A percentile compares a stretch with the other conserved stretches of the same genome.
phyloP scores from a whole-genome alignment of 257 asterid genomes.

The Solanum corneliomulleri region DNA sequence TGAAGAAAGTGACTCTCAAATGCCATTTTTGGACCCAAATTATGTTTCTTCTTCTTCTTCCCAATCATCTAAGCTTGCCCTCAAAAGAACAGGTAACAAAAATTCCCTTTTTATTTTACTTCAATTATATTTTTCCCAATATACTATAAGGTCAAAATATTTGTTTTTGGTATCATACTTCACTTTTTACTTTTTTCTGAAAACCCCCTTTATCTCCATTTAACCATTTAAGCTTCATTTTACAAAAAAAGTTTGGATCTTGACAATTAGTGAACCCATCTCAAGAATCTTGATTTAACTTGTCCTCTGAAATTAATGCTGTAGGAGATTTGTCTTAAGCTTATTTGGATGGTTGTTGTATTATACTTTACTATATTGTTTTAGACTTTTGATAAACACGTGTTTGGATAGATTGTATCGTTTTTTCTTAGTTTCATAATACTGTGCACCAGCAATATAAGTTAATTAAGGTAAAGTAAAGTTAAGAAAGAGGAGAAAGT shows the following conservation, averaged over 20 bases:
- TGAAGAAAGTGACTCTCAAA: not conserved
- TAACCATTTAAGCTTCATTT: not conserved
- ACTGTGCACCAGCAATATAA: not conserved
- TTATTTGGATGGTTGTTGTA: not conserved
- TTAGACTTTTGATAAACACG: not conserved
- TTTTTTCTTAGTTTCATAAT: not conserved
- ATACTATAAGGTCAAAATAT: not conserved
- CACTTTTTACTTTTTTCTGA: not conserved
- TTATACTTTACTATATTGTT: not conserved
- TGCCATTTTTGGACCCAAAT: not conserved
- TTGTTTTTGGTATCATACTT: not conserved
- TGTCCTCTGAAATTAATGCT: not conserved
- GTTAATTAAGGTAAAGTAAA: not conserved
- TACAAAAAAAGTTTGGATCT: not conserved
- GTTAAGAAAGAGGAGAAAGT: not conserved
- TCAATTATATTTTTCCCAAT: not conserved
- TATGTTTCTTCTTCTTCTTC: not conserved
- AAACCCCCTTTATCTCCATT: not conserved
- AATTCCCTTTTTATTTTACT: not conserved
- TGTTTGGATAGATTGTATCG: not conserved
- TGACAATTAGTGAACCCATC: not conserved
- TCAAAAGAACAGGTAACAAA: not conserved
- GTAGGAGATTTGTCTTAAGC: not conserved
- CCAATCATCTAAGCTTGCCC: not conserved
- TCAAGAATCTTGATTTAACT: not conserved